phyloP scores from a whole-genome alignment of 2,329 filamentous ascomycete genomes.

The Hirsutella minnesotensis region DNA sequence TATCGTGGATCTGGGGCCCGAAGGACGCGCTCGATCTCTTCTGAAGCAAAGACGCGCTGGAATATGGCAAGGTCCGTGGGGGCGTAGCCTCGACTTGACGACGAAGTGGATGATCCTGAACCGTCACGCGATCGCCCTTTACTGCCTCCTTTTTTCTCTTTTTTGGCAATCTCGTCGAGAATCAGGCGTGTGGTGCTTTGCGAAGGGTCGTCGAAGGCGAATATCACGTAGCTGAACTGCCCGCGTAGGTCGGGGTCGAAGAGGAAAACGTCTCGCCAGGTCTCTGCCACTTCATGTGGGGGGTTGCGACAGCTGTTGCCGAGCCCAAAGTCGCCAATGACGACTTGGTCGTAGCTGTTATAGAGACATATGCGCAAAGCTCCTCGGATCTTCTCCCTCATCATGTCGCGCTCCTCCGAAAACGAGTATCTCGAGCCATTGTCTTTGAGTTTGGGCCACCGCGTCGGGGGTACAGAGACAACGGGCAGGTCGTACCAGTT shows the following conservation, averaged over 20 bases:
- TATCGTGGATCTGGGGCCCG: slow-evolving; percentile 42
- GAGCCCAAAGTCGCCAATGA: slow-evolving; percentile 53
- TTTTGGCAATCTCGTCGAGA: slow-evolving; percentile 43
- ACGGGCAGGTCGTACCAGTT: slow-evolving; percentile 52
- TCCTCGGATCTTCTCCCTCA: slow-evolving; percentile 60
- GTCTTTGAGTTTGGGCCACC: slow-evolving; percentile 61
- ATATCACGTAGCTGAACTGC: slow-evolving; percentile 49
- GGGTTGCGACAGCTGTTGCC: slow-evolving; percentile 54
- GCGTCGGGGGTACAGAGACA: slow-evolving; percentile 61
- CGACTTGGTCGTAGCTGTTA: slow-evolving; percentile 43
- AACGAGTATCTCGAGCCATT: slow-evolving; percentile 61
- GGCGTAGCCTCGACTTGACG: slow-evolving; percentile 15
- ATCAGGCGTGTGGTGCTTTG: slow-evolving; percentile 43
- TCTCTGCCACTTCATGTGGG: slow-evolving; percentile 49
- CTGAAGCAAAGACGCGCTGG: slow-evolving; percentile 35
- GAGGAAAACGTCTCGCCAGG: slow-evolving; percentile 54
- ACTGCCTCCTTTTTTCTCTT: slow-evolving; percentile 24
- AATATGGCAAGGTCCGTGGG: slow-evolving; percentile 41
- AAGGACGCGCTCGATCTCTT: slow-evolving; percentile 37
- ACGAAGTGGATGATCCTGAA: slow-evolving; percentile 16
- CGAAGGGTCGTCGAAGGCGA: slow-evolving; percentile 48
- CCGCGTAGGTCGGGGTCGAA: slow-evolving; percentile 51
- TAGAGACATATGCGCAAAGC: slow-evolving; percentile 58
- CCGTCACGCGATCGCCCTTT: slow-evolving; percentile 21
- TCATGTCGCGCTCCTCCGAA: slow-evolving; percentile 56